phyloP scores from a whole-genome alignment of 805 yeast genomes.

The Wickerhamiella qilinensis region DNA sequence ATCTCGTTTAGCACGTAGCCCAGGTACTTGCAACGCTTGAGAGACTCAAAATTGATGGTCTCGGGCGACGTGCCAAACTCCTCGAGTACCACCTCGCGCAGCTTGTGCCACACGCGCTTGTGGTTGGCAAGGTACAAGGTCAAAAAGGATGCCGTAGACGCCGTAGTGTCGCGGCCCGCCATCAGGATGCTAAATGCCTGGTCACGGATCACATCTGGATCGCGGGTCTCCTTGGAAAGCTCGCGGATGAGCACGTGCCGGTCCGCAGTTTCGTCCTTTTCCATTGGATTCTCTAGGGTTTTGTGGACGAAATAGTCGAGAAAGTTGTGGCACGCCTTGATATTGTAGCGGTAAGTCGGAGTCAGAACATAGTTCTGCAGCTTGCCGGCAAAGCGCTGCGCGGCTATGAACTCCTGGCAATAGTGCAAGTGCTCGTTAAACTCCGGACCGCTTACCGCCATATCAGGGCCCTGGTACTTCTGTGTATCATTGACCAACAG shows the following conservation, averaged over 20 bases:
- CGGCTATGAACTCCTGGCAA: slow-evolving; percentile 10
- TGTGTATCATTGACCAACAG: slow-evolving; percentile 10
- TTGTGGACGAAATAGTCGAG: slow-evolving; percentile 21
- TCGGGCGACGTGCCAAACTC: slow-evolving; percentile 16
- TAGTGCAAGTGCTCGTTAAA: slow-evolving; percentile 11
- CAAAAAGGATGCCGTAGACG: slow-evolving; percentile 26
- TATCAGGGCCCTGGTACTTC: slow-evolving; percentile 5
- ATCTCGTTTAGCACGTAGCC: slow-evolving; percentile 29
- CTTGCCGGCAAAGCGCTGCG: slow-evolving; percentile 12
- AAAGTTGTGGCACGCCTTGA: slow-evolving; percentile 12
- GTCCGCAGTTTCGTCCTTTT: slow-evolving; percentile 21
- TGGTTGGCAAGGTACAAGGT: slow-evolving; percentile 27
- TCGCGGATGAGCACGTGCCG: slow-evolving; percentile 29
- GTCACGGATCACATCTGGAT: slow-evolving; percentile 28
- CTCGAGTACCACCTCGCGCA: slow-evolving; percentile 18
- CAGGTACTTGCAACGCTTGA: slow-evolving; percentile 29
- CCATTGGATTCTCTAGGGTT: slow-evolving; percentile 11
- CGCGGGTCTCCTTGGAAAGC: slow-evolving; percentile 28
- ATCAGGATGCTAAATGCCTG: slow-evolving; percentile 30
- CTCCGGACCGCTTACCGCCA: slow-evolving; percentile 2
- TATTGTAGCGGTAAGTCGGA: slow-evolving; percentile 23
- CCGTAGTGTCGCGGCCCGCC: slow-evolving; percentile 36
- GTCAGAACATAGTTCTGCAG: slow-evolving; percentile 13
- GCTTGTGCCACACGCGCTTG: slow-evolving; percentile 23
- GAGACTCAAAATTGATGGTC: slow-evolving; percentile 24